phyloP scores from a whole-genome alignment of 116 monocot species.

The Zostera marina region DNA sequence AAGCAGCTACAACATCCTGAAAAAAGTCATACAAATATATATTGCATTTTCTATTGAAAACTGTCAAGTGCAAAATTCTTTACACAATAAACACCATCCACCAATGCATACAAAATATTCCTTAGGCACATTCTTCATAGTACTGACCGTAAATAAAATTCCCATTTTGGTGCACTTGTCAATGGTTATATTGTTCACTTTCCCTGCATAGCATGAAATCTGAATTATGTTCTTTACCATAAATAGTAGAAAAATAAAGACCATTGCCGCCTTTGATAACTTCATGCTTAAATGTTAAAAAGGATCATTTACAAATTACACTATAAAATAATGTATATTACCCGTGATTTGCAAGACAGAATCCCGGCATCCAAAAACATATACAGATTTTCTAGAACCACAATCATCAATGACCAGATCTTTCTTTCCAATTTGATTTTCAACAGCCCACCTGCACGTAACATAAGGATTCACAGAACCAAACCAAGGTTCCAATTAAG shows the following conservation, averaged over 20 bases:
- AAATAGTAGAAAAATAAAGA: not conserved
- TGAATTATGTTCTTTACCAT: not conserved
- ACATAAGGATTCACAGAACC: not conserved
- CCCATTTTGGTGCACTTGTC: constrained; percentile 92
- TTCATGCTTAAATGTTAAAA: too few species aligned
- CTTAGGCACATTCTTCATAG: not conserved
- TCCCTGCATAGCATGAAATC: constrained; percentile 35
- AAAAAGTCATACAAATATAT: not conserved
- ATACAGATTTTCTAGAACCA: constrained; percentile 87
- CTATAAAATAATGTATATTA: constrained; percentile 7
- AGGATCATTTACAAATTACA: too few species aligned
- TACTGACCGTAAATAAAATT: constrained; percentile 65
- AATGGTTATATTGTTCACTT: constrained; percentile 98
- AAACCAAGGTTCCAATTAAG: constrained; percentile 1
- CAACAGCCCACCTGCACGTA: constrained; percentile 66
- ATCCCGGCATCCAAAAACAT: constrained; percentile 90
- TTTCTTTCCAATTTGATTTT: constrained; percentile 89
- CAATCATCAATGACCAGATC: constrained; percentile 82
- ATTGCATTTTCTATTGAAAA: constrained; percentile 1
- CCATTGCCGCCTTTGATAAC: too few species aligned
- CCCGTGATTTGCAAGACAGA: constrained; percentile 95
- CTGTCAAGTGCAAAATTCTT: not conserved
- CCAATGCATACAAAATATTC: not conserved
- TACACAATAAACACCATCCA: not conserved
- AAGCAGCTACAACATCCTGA: constrained; percentile 97